Base-by-base conservation (phyloP, 106 monocot genomes). In the Apostasia shenzhenica region DNA sequence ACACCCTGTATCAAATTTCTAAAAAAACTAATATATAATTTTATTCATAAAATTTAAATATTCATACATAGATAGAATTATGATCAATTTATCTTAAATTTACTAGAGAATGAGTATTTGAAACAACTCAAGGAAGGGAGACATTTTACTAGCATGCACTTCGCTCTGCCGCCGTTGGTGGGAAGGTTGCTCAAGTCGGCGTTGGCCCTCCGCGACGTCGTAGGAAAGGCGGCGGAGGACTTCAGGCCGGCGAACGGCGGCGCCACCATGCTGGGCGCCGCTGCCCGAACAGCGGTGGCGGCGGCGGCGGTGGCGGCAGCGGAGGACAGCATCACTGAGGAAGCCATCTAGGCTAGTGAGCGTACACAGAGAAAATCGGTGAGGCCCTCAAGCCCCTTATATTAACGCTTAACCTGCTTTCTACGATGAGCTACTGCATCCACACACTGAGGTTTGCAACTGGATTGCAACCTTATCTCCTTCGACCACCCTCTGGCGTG, bases 131-230 rank as follows among this genome's bases (percentile, higher is more conserved):
- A 57, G 14, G 2, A 57, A 57, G 26, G 14, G 40, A 59, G 41
- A 3, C 1, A 1, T 40, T 4, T 39, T 69, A 82, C 81, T 85
- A 85, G 72, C 84, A 91, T 91, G 79, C 91, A 91, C 48, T 63
- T 54, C 14, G 78, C 79, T 50, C 74, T 77, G 45, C 86, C 87
- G 10, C 87, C 84, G 48, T 87, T 91, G 87, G 77, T 82, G 47
- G 87, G 81, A 69, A 84, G 80, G 58, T 66, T 50, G 63, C 79
- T 62, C 67, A 83, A 55, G 67, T 76, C 76, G 47, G 45, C 41
- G 67, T 40, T 65, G 57, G 69, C 44, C n/a, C 53, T 71, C 54
- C 77, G 68, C 62, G 76, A 75, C 12, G 46, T 54, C 39, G 86
- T 26, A 26, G 86, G 81, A 26, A 90, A 74, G 48, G 74, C 72